Evolutionary conservation across 345 rosid genomes (phyloP).

Genomic region (Citrus medica): DNA sequence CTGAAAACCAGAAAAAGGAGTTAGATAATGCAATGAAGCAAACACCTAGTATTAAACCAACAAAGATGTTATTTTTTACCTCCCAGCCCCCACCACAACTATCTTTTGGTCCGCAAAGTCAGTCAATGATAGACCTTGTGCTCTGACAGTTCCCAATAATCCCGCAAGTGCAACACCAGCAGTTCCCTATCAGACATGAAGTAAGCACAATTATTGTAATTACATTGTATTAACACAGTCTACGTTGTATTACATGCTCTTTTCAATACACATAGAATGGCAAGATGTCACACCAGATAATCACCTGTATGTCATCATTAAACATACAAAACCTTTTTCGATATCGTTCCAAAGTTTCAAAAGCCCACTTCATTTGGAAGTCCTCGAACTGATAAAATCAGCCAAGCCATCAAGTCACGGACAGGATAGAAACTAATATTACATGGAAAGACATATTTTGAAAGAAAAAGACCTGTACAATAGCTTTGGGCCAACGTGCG

Average conservation of each 20-base stretch:
- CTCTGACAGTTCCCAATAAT: conserved; percentile 83
- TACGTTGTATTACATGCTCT: neutral
- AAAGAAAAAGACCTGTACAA: conserved; percentile 67
- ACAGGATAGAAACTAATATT: conserved; percentile 10
- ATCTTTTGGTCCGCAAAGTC: conserved; percentile 93
- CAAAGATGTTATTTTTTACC: conserved; percentile 39
- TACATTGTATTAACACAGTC: conserved; percentile 1
- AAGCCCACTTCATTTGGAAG: conserved; percentile 99
- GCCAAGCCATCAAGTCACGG: conserved; percentile 27
- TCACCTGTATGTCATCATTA: conserved; percentile 96
- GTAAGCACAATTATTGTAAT: conserved; percentile 12
- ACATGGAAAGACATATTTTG: conserved; percentile 13
- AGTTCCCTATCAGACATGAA: conserved; percentile 64
- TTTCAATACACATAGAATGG: neutral
- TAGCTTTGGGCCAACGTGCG: conserved; percentile 96
- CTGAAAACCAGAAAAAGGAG: conserved; percentile 41
- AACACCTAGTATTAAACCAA: neutral
- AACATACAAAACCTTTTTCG: conserved; percentile 91
- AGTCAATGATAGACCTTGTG: conserved; percentile 81
- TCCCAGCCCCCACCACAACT: conserved; percentile 99
- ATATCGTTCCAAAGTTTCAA: conserved; percentile 86
- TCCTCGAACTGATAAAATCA: conserved; percentile 73
- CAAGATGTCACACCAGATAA: conserved; percentile 12
- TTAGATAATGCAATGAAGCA: conserved; percentile 7
- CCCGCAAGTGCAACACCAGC: conserved; percentile 99